phyloP scores from a whole-genome alignment of 2,329 filamentous ascomycete species.

The Pseudocercospora fuligena region DNA sequence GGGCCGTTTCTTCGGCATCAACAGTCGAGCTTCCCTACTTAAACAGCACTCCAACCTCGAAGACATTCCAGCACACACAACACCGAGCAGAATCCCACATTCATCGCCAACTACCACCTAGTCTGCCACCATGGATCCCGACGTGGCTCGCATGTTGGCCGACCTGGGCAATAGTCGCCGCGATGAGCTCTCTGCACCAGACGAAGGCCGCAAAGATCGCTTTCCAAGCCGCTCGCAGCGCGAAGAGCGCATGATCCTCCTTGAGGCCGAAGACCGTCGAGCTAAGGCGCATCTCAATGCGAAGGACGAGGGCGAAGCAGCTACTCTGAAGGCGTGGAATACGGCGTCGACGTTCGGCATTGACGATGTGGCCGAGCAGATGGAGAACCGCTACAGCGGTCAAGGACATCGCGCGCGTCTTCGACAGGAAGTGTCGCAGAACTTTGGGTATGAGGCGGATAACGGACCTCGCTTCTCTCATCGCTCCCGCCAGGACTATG shows the following conservation, averaged over 20 bases:
- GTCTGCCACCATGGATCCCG: slow-evolving; percentile 24
- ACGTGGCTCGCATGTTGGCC: slow-evolving; percentile 31
- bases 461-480: background rate
- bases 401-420: slow-evolving; percentile 30
- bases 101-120: background rate
- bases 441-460: background rate
- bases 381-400: slow-evolving; percentile 22
- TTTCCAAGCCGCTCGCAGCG: background rate
- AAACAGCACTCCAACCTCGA: background rate
- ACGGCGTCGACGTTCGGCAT: slow-evolving; percentile 18
- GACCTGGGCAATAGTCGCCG: slow-evolving; percentile 32
- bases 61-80: background rate
- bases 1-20: background rate
- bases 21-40: background rate
- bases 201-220: slow-evolving; percentile 2
- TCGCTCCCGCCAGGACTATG: background rate
- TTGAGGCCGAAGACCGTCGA: background rate
- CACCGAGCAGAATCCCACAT: background rate
- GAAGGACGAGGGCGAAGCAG: slow-evolving; percentile 3
- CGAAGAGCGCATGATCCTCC: slow-evolving; percentile 3
- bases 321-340: slow-evolving; percentile 18
- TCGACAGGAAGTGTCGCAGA: background rate
- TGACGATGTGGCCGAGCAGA: slow-evolving; percentile 9
- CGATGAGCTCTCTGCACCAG: slow-evolving; percentile 30
- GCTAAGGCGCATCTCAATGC: background rate